A percentile compares a stretch with the other conserved stretches of the same genome.
Evolutionary conservation across 176 grass and related monocot genomes (phyloP).

Genomic region (Aegilops speltoides): DNA sequence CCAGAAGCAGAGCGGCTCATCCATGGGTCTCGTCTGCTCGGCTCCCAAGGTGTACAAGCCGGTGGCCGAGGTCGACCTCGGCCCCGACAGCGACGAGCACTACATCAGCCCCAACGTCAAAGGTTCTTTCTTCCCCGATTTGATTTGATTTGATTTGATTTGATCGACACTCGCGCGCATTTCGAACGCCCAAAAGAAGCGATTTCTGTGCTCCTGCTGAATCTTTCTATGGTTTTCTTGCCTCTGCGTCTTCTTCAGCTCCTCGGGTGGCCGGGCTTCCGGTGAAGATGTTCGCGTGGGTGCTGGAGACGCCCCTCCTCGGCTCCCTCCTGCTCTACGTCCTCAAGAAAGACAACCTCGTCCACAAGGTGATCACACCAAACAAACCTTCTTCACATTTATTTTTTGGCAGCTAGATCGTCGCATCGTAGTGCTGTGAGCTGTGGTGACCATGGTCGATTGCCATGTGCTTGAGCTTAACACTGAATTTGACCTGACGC

Average conservation of each 20-base stretch:
- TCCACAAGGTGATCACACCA: slow-evolving; percentile 52
- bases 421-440: too few species aligned
- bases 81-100: slow-evolving; percentile 57
- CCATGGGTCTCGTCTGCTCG: slow-evolving; percentile 61
- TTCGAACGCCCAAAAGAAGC: background rate
- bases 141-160: too few species aligned
- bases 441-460: too few species aligned
- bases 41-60: slow-evolving; percentile 74
- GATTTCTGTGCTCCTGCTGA: background rate
- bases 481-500: background rate
- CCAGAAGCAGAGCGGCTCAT: background rate
- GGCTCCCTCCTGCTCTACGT: slow-evolving; percentile 50
- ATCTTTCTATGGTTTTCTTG: background rate
- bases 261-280: slow-evolving; percentile 73
- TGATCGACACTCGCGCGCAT: too few species aligned
- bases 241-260: slow-evolving; percentile 26
- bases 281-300: slow-evolving; percentile 85
- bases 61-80: slow-evolving; percentile 57
- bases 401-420: background rate
- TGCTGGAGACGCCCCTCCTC: slow-evolving; percentile 60
- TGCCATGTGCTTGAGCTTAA: too few species aligned
- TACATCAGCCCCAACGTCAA: slow-evolving; percentile 79
- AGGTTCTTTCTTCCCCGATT: slow-evolving; percentile 23
- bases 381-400: background rate
- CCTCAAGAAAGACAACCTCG: slow-evolving; percentile 82